Base-by-base conservation (phyloP, 495 filamentous ascomycete genomes). In the Margaritispora aquatica region DNA sequence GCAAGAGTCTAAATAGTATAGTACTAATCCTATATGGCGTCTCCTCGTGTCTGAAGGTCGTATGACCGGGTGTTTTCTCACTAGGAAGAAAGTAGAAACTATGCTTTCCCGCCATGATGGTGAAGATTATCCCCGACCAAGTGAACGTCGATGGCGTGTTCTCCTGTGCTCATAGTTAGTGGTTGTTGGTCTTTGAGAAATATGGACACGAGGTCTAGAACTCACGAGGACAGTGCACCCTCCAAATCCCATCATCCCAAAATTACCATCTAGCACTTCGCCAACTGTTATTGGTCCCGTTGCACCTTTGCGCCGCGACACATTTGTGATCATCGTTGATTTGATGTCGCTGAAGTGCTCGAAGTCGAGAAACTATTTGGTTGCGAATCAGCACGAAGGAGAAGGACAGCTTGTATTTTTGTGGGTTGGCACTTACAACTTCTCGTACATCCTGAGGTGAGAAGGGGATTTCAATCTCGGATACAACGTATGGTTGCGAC, bases 11-110 rank as follows among this genome's bases (percentile, higher is more conserved):
- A 24, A 55, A 24, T n/a, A 57, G 41, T 9, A 62, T 17, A 24
- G 21, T 27, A 29, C 51, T 55, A 0, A 55, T n/a, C 19, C 55
- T 17, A 17, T 21, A 21, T 7, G 50, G 29, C 13, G 50, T 13
- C 21, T 58, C 55, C 13, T 11, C 2, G 21, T 55, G 56, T 2
- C 54, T n/a, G 36, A 63, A 54, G 1, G 36, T 54, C 23, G 55
- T 63, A 13, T 41, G 7, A 15, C 55, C 60, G 10, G 49, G 36
- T 13, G 24, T 55, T 8, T 22, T 52, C 29, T 29, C 50, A 27
- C 55, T 63, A 8, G 51, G 49, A 22, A 54, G n/a, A 22, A 63
- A 54, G 4, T 21, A 27, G 23, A 54, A 63, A 1, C 49, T 29
- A 26, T 63, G 60, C 2, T 19, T 46, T 21, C 55, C 51, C 1